Percentiles rank a stretch among this genome's conserved stretches.
phyloP scores from a whole-genome alignment of 192 early-diverging fungal species.

The Coemansia sp. region DNA sequence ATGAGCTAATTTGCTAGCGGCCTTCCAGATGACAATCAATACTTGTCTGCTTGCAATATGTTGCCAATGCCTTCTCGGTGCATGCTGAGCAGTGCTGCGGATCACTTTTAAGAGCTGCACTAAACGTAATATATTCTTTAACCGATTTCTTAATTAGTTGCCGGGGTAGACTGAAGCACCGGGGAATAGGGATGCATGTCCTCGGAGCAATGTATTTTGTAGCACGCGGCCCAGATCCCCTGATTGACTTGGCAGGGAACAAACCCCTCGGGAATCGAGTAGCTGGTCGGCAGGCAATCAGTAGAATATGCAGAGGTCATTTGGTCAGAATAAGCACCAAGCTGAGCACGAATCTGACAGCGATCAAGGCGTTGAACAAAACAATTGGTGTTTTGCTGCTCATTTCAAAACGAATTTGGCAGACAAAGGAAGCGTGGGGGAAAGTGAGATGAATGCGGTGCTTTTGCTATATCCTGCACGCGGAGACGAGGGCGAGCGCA shows the following conservation, averaged over 20 bases:
- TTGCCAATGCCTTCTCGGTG: background rate
- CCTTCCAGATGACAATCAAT: constrained; percentile 3
- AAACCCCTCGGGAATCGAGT: background rate
- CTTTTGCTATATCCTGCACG: constrained; percentile 10
- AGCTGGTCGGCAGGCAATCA: background rate
- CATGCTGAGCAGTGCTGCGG: background rate
- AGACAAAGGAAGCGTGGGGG: background rate
- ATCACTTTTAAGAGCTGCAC: background rate
- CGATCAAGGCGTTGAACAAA: constrained; percentile 1
- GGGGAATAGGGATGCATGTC: background rate
- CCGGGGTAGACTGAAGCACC: background rate
- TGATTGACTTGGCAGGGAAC: background rate
- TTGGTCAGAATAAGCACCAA: background rate
- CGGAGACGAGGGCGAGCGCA: background rate
- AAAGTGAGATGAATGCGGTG: constrained; percentile 3
- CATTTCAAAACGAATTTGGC: constrained; percentile 1
- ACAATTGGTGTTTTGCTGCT: background rate
- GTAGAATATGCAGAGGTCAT: constrained; percentile 4
- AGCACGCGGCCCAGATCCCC: background rate
- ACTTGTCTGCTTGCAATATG: background rate
- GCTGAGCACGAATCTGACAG: background rate
- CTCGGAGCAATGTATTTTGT: background rate
- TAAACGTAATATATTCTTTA: background rate
- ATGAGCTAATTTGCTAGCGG: background rate
- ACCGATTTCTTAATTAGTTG: background rate